Percentiles rank a stretch among this genome's conserved stretches.
These are phyloP conservation scores for Phyllosticta ampelicida DNA, from an alignment of 2,329 filamentous ascomycete genomes.

Conservation along the genomic window DNA sequence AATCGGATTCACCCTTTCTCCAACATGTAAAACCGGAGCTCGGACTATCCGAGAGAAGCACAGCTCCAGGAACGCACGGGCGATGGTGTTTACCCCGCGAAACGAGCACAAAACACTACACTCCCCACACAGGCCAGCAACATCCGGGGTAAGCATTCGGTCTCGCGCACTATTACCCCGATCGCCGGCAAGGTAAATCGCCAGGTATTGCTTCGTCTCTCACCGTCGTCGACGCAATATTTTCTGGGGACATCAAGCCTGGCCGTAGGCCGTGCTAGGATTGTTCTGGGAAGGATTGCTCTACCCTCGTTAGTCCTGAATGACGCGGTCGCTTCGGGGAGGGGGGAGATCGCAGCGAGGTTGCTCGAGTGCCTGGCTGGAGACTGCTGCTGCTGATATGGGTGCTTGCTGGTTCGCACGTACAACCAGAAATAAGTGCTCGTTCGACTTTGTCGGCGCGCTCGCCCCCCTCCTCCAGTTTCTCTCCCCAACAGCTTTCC, in stretches of 20 bases:
- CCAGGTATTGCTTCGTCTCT: neutral
- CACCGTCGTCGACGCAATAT: neutral
- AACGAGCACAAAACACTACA: neutral
- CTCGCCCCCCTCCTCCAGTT: neutral
- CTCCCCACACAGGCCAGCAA: neutral
- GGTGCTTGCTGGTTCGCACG: neutral
- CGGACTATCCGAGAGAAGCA: neutral
- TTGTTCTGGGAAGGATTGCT: neutral
- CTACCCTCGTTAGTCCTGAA: neutral
- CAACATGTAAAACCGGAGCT: neutral
- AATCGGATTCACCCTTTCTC: neutral
- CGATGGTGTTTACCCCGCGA: neutral
- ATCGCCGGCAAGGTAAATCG: neutral
- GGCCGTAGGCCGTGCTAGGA: neutral
- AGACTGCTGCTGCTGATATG: neutral
- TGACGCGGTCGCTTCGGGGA: neutral
- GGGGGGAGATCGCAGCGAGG: neutral
- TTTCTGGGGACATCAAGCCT: neutral
- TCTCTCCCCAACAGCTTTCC: neutral
- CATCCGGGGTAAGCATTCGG: neutral
- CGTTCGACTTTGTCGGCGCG: neutral
- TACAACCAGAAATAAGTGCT: neutral
- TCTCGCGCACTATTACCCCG: neutral
- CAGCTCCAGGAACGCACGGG: neutral
- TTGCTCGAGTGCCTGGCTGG: too few relatives aligned